Base-by-base conservation (phyloP, 192 early-diverging fungal genomes). In the Spinellus fusiger region DNA sequence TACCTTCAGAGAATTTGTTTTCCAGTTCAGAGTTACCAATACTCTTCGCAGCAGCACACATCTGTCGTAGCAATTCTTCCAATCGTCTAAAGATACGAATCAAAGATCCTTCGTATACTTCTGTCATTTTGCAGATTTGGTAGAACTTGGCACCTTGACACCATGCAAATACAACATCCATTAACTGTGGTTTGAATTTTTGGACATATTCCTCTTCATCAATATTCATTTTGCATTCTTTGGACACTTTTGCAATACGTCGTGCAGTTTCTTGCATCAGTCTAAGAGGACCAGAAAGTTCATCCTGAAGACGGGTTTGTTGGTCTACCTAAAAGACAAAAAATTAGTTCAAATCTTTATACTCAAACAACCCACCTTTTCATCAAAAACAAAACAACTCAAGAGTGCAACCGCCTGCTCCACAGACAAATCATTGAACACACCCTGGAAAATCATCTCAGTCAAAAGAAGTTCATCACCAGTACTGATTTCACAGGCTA, bases 101-200 rank as follows among this genome's bases (percentile, higher is more conserved):
- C 26, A 97, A 84, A 25, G 83, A 88, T 44, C 96, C 96, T 74
- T 99, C 96, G 81, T 93, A 96, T 8, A 92, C 86, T 49, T 92
- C 87, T 1, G 94, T 96, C 88, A 95, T 88, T 61, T 93, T 88
- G 73, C 92, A 94, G 64, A 96, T 95, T 72, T 96, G 91, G 32
- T 78, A 80, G 70, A 99, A 99, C 65, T 89, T 92, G 31, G 92
- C 92, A 0, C 94, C 94, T 60, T 90, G 78, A 62, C 81, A 87
- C 96, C 95, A 97, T 0, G 86, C 87, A 65, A 85, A 94, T 48
- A 93, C 93, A 29, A 97, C 92, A 63, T 95, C 90, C 94, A 99
- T 97, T 22, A 99, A 69, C 32, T 93, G 89, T 1, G 90, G 81
- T 4, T 83, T 81, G 77, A 97, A 98, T 32, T 79, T 81, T 56